phyloP scores from a whole-genome alignment of 2,329 filamentous ascomycete species.

The Fusarium mangiferae region DNA sequence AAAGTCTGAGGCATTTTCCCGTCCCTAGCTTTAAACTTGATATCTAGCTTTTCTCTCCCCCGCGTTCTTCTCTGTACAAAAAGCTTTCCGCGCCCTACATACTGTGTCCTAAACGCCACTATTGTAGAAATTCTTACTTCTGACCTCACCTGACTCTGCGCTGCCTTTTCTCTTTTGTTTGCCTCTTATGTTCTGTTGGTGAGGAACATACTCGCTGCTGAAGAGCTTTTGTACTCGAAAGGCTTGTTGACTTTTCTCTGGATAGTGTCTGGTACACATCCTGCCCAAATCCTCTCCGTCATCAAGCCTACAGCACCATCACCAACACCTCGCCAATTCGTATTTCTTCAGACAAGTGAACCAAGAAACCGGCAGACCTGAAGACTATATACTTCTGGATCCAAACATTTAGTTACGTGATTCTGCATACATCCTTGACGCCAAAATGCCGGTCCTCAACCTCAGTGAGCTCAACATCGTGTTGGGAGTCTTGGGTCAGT shows the following conservation, averaged over 20 bases:
- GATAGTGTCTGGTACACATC: neutral
- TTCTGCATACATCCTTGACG: neutral
- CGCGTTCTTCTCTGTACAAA: conserved; percentile 17
- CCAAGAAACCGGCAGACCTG: neutral
- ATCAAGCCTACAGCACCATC: neutral
- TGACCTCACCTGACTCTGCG: neutral
- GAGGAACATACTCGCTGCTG: neutral
- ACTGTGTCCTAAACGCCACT: neutral
- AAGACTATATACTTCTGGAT: conserved; percentile 7
- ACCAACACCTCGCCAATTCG: too few relatives aligned
- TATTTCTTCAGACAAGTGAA: neutral
- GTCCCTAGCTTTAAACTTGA: neutral
- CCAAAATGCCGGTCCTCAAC: conserved; percentile 49
- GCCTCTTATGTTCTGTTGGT: neutral
- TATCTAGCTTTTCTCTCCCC: neutral
- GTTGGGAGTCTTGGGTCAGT: conserved; percentile 55
- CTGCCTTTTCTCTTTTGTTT: neutral
- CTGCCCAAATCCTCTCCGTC: neutral
- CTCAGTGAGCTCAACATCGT: conserved; percentile 65
- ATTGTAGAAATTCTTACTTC: neutral
- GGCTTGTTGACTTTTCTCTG: neutral
- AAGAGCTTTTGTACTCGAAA: neutral
- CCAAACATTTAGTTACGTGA: neutral
- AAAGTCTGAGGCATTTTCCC: conserved; percentile 25
- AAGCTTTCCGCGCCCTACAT: conserved; percentile 16